Evolutionary conservation across 2,329 filamentous ascomycete species (phyloP), one percentile per base, ranked within the genome.

Genomic region (Colletotrichum orbiculare): DNA sequence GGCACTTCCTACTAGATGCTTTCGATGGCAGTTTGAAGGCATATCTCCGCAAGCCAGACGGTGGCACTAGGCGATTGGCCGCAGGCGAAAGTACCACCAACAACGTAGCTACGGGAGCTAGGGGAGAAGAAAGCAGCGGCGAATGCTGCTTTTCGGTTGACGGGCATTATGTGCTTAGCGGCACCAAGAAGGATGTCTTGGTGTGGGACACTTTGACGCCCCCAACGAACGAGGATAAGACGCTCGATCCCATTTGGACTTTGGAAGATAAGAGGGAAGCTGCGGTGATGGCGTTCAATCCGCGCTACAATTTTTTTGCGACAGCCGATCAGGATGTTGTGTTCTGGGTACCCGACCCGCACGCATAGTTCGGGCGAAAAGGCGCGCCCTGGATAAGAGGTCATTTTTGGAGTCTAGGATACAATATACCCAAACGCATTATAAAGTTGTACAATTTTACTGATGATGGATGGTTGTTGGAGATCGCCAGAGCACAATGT

Each of bases 1-100:
- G 94, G 0, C 96, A 99, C 77, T 97, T 96, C 73, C 81, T 99
- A 2, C 82, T 99, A n/a, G 96, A 99, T 75, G 92, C 95, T 1
- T 98, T 97, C 74, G 89, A 93, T 46, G 96, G 95, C 43, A 85
- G 84, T 7, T 77, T 98, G 25, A 92, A 90, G 73, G 90, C 92
- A 9, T 94, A 91, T 74, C 83, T 94, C 61, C 87, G 72, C 74
- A 88, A 81, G 77, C 87, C 78, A 68, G 83, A 78, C 76, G 88
- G 79, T 64, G 82, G 84, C 8, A 82, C 84, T 4, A 79, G 80
- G 12, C 80, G 87, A 10, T 74, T 85, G 2, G 85, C 83, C 3
- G 79, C 82, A 0, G 88, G 87, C 7, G 87, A 89, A 69, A 49
- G 35, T 13, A 75, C 77, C 3, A 71, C 73, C 2, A 70, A 75